Conservation (phyloP, 805 yeast species). For the Suhomyces pyralidae region DNA sequence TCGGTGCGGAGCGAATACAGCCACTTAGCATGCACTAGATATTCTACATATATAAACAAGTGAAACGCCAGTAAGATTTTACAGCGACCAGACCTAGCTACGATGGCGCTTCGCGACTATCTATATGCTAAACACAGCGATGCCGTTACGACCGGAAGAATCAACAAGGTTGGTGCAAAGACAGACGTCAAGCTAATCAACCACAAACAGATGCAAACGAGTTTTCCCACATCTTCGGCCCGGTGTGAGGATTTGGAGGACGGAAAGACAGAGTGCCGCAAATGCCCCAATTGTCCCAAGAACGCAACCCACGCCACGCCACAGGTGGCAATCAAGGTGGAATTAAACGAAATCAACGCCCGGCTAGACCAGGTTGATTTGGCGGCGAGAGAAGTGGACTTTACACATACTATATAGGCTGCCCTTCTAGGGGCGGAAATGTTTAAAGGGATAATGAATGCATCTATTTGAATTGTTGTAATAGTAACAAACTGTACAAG, state of each 20-base stretch:
- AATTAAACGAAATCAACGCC: slow-evolving; percentile 1
- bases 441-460: background rate
- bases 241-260: slow-evolving; percentile 14
- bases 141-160: slow-evolving; percentile 14
- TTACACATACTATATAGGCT: background rate
- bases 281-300: slow-evolving; percentile 27
- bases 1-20: background rate
- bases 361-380: slow-evolving; percentile 4
- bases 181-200: background rate
- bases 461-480: background rate
- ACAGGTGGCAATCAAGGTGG: slow-evolving; percentile 10
- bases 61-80: background rate
- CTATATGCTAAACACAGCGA: slow-evolving; percentile 37
- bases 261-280: slow-evolving; percentile 23
- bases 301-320: slow-evolving; percentile 9
- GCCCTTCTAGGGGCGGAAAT: background rate
- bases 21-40: background rate
- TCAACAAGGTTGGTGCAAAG: slow-evolving; percentile 8
- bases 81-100: background rate
- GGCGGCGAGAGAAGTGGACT: background rate
- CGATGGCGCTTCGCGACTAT: slow-evolving; percentile 42
- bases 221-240: background rate
- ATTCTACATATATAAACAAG: background rate
- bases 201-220: background rate
- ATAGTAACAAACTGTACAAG: slow-evolving; percentile 7